Evolutionary conservation across 2,329 filamentous ascomycete species (phyloP), one percentile per base, ranked within the genome.

Genomic region (Cryphonectria naterciae): DNA sequence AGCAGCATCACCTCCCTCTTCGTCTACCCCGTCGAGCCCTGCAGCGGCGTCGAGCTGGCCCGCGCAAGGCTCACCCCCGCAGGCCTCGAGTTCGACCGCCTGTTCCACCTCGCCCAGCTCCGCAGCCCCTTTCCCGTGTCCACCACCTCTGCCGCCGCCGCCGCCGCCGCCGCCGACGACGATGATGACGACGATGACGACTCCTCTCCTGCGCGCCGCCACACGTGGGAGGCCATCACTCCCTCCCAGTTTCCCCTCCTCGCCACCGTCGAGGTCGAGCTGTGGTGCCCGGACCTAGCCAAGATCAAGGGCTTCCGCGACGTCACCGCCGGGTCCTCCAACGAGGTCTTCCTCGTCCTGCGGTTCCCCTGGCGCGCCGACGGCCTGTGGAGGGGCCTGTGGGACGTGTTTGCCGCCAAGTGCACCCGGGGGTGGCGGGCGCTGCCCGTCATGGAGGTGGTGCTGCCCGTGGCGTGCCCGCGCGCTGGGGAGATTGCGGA

Each of bases 11-110:
- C 93, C 79, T 92, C 92, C 69, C 83, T 97, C 67, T 91, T 90
- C 82, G 87, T 94, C 72, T 95, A 96, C 79, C 94, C 95, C 0
- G 82, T 97, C 79, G 95, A 97, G 82, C 93, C 92, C 70, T 97
- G 94, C 79, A 85, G 83, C 69, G 92, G 92, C 39, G 89, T 97
- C 68, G 93, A 96, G 81, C 80, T 97, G 63, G 82, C 87, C 67
- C 82, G 85, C 72, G 88, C 88, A 72, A 86, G 88, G 68, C 85
- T 96, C 22, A 81, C 93, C 62, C 83, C 88, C 7, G 88, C 88
- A 2, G 94, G 94, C 2, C 85, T 97, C 70, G 87, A 91, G 78
- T 92, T 92, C 79, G 94, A 98, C 80, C 89, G 94, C 7, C 88
- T 95, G 75, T 97, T 94, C 83, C 91, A 89, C 64, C 93, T 98